Evolutionary conservation across 2,329 filamentous ascomycete species (phyloP), one percentile per base, ranked within the genome.

Genomic region (Penicillium thymicola): DNA sequence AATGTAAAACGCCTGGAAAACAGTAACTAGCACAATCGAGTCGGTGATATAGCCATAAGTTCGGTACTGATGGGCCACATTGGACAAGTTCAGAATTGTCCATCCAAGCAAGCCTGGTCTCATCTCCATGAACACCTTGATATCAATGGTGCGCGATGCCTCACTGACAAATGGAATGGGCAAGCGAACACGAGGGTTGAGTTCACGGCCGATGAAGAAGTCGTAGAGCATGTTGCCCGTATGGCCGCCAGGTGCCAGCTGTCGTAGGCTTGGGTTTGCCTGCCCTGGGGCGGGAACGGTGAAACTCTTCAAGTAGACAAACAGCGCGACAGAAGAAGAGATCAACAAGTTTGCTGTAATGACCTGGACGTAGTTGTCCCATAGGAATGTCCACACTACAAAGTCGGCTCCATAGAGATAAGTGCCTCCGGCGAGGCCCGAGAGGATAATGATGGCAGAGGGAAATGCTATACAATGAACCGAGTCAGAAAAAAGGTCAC

Each of bases 201-300:
- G 85, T 75, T 97, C 93, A 28, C 93, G 89, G 21, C 93, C 93
- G 63, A 97, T 97, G 77, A 92, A 97, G 86, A 91, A 97, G 75
- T 97, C 93, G 73, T 97, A 97, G 37, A 97, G 76, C 61, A 91
- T 78, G 74, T 96, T 97, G 56, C 92, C 92, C 1, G 85, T 86
- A 69, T 89, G 84, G 16, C 92, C 92, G 42, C 92, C 92, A 1
- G 85, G 84, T 0, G 92, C 92, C 8, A 97, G 82, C 72, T 94
- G 87, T 40, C 92, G 89, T 60, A 83, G 79, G 46, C 88, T 81
- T 13, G 82, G 79, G 71, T 95, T 90, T 42, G 84, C 86, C n/a
- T 85, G 76, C 1, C 75, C 74, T 2, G 74, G 69, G 5, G 66
- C 64, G 72, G 89, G 89, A 61, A 96, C 89, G 51, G 82, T 82